Percentiles rank a stretch among this genome's conserved stretches.
Conservation (phyloP, 2,329 filamentous ascomycete species). For the Alternaria sp. region DNA sequence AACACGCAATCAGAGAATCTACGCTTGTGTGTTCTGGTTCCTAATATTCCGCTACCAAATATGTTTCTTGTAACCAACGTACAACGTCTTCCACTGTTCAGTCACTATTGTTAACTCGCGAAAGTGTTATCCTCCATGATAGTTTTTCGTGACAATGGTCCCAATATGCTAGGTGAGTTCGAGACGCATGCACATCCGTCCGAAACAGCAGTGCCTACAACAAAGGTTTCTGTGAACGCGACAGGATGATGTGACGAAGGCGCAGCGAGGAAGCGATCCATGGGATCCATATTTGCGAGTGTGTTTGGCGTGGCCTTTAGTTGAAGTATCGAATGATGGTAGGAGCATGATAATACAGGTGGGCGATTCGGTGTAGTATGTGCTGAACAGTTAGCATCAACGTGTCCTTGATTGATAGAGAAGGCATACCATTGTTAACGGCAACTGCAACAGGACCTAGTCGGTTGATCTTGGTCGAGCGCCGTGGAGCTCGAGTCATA, state of each 20-base stretch:
- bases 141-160: not conserved
- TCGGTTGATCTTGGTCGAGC: not conserved
- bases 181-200: conserved; percentile 12
- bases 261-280: conserved; percentile 10
- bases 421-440: not conserved
- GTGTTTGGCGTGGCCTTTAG: not conserved
- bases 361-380: not conserved
- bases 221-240: not conserved
- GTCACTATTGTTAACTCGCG: not conserved
- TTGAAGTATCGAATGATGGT: conserved; percentile 4
- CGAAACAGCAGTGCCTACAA: conserved; percentile 11
- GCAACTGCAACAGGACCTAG: not conserved
- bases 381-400: not conserved
- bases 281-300: conserved; percentile 6
- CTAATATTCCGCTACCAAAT: not conserved
- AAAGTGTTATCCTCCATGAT: not conserved
- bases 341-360: not conserved
- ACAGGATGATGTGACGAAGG: conserved; percentile 8
- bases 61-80: no score
- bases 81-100: not conserved
- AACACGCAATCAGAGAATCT: not conserved
- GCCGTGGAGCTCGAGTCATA: conserved; percentile 2
- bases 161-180: not conserved
- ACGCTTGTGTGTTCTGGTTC: not conserved
- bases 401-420: not conserved